phyloP scores from a whole-genome alignment of 495 filamentous ascomycete species.

The Xylaria palmicola region DNA sequence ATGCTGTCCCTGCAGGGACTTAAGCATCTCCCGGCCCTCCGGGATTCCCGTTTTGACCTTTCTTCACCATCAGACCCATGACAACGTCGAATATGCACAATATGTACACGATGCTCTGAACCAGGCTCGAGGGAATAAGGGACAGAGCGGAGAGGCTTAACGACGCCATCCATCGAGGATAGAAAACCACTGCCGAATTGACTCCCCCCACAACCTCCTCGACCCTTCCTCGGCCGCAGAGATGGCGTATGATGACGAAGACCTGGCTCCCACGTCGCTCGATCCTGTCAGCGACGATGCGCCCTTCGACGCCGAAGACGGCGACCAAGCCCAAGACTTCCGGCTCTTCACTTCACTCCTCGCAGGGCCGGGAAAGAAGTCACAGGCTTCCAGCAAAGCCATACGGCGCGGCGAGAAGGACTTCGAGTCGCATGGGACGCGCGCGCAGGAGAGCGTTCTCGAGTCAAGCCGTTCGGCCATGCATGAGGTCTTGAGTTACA shows the following conservation, averaged over 20 bases:
- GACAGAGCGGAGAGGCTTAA: neutral
- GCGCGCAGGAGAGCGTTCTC: constrained; percentile 71
- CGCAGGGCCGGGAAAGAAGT: constrained; percentile 31
- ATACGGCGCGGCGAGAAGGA: constrained; percentile 79
- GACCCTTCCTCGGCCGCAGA: neutral
- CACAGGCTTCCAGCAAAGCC: constrained; percentile 40
- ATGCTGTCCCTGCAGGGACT: no score
- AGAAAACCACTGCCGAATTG: neutral
- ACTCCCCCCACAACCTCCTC: neutral
- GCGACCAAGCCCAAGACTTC: constrained; percentile 73
- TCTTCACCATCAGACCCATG: no score
- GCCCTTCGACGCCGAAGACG: constrained; percentile 70
- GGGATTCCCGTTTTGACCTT: no score
- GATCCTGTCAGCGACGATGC: constrained; percentile 27
- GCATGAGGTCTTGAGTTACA: constrained; percentile 78
- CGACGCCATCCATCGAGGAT: neutral
- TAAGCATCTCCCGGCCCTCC: no score
- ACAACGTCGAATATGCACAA: no score
- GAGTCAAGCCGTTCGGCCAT: constrained; percentile 82
- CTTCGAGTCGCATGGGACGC: constrained; percentile 89
- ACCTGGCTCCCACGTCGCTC: constrained; percentile 28
- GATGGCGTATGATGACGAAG: constrained; percentile 41
- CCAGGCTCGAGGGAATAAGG: no score
- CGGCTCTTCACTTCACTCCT: constrained; percentile 66
- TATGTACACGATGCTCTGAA: no score